These are phyloP conservation scores for Larix sibirica DNA, from an alignment of 83 land plant species.

Conservation along the genomic window DNA sequence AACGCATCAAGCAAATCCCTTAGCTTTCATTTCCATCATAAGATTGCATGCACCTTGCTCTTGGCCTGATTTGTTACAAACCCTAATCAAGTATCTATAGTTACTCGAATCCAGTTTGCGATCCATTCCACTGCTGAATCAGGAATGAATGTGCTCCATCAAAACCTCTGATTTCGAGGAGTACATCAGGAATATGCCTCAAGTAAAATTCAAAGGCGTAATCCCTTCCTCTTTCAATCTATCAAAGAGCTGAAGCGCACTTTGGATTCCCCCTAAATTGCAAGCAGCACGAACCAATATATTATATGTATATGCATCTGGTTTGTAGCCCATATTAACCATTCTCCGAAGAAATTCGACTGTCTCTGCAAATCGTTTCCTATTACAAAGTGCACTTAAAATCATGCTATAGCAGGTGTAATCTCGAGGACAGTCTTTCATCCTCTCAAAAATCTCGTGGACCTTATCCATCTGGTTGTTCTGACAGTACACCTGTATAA, in stretches of 20 bases:
- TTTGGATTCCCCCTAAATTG: background rate
- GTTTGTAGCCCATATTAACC: background rate
- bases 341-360: background rate
- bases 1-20: background rate
- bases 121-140: background rate
- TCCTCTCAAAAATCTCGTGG: background rate
- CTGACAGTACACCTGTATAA: background rate
- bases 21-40: background rate
- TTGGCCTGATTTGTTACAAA: background rate
- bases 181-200: background rate
- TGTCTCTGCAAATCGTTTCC: background rate
- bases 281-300: background rate
- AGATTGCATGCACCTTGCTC: background rate
- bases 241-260: background rate
- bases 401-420: background rate
- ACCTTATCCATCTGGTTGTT: conserved; percentile 1
- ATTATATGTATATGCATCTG: background rate
- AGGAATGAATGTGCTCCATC: background rate
- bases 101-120: background rate
- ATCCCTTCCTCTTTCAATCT: background rate
- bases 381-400: background rate
- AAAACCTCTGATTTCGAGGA: background rate
- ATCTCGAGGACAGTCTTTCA: background rate
- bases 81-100: background rate
- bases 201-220: background rate